Evolutionary conservation across 805 yeast genomes (phyloP), one percentile per base, ranked within the genome.

Genomic region (Candida ascalaphidarum): DNA sequence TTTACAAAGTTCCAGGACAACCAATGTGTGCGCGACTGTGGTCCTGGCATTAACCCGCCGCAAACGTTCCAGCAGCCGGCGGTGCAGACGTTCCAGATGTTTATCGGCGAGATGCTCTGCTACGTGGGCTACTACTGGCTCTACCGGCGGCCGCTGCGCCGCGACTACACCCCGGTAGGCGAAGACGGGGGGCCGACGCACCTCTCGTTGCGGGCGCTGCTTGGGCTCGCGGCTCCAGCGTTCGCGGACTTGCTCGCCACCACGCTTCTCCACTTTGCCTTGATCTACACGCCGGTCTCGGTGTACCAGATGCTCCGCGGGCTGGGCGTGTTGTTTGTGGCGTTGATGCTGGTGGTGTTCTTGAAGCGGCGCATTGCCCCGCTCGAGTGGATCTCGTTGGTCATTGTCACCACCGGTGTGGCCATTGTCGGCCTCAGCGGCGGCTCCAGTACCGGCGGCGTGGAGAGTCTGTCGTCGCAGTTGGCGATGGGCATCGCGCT

Each of bases 291-390:
- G 1, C 89, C 92, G 0, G 92, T 81, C 7, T 78, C 86, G 1
- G 68, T 81, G 27, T 82, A 81, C 50, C 94, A 82, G 49, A 82
- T 82, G 94, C 76, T 81, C n/a, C 61, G 94, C 38, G 92, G 94
- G 3, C 71, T 85, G 0, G 57, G 81, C 23, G 82, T 82, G 23
- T 53, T 82, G 23, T 81, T 80, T 54, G 94, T 81, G 14, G 94
- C 88, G 1, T 50, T 75, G 11, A 65, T 81, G 44, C 75, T 84
- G 14, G 77, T 77, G 21, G 16, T 77, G 1, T 79, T 81, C 43
- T 64, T 82, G 37, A 58, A 67, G 26, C 65, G 73, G 23, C 52
- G 48, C 12, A 73, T 82, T 26, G 59, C 75, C 7, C 64, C 69
- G 34, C 46, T 73, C 14, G 88, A 82, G 46, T 82, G 92, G 92